phyloP scores from a whole-genome alignment of 2,329 filamentous ascomycete genomes.

The Helminthosporium solani region DNA sequence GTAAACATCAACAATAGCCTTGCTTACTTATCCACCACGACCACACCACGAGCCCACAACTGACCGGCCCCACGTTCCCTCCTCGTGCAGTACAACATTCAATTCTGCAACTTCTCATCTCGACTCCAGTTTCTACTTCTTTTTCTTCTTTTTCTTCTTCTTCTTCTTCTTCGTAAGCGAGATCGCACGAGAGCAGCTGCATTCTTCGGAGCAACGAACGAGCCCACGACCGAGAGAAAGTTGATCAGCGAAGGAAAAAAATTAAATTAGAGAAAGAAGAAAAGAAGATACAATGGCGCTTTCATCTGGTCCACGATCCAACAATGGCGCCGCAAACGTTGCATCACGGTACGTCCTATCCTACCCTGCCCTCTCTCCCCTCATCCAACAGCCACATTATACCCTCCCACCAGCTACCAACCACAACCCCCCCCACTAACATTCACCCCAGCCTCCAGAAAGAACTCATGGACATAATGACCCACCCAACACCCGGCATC shows the following conservation, averaged over 20 bases:
- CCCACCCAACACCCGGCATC: slow-evolving; percentile 85
- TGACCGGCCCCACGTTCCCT: background rate
- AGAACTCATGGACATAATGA: slow-evolving; percentile 98
- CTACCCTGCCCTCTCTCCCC: slow-evolving; percentile 40
- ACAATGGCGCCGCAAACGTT: slow-evolving; percentile 46
- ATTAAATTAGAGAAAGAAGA: background rate
- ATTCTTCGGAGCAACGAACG: background rate
- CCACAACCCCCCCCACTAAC: slow-evolving; percentile 9
- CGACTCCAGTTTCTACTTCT: no score
- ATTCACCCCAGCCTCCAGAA: slow-evolving; percentile 73
- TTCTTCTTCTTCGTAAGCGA: no score
- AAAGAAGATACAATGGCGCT: slow-evolving; percentile 27
- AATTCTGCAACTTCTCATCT: background rate
- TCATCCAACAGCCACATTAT: no score
- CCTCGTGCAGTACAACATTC: background rate
- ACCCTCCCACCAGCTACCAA: no score
- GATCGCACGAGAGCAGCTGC: background rate
- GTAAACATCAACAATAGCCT: slow-evolving; percentile 9
- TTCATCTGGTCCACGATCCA: slow-evolving; percentile 19
- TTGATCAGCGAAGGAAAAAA: background rate
- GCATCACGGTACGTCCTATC: slow-evolving; percentile 47
- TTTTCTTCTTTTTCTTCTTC: no score
- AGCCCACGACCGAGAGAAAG: background rate
- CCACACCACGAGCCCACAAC: background rate
- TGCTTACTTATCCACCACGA: background rate